Base-by-base conservation (phyloP, 2,329 filamentous ascomycete genomes). In the Phyllosticta citribraziliensis region DNA sequence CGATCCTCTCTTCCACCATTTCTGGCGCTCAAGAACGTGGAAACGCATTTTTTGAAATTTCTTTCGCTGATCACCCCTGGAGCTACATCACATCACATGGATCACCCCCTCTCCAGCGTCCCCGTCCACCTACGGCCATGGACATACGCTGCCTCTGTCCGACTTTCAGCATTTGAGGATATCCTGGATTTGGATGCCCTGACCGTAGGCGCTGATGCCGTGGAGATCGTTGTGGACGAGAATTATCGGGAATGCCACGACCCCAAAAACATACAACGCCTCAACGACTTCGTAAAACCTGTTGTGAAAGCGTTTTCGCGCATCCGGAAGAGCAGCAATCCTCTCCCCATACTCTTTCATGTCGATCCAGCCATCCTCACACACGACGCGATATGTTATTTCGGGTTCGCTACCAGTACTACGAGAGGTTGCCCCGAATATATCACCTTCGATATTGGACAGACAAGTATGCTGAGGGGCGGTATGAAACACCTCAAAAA, bases 1-100 rank as follows among this genome's bases (percentile, higher is more conserved):
- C 65, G 70, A 25, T 64, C 69, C 47, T 74, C 75, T 0, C 76
- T 72, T 0, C 81, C 83, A 2, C 83, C 84, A 0, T 88, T 87
- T 65, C 72, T 89, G 17, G 86, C 85, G 0, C 72, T 89, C 5
- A 89, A 89, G 68, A 78, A 84, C 55, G 82, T 85, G 2, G 86
- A 89, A 70, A 78, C 84, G 55, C 86, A 88, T 63, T 88, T 89
- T 63, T 76, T 89, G 50, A 86, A 85, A 60, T 88, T 89, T 61
- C 74, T 89, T 9, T 83, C 84, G 1, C 77, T 86, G 24, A 78
- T 87, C 25, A 82, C 83, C 3, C 75, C 82, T 1, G 74, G 76
- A 19, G 78, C 79, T 2, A 74, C 80, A 5, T 79, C 84, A n/a
- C 80, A 81, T 0, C 82, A 83, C 20, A 78, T 84, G 62, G 83